Conservation (phyloP, 2,329 filamentous ascomycete genomes). For the Colletotrichum spinosum region DNA sequence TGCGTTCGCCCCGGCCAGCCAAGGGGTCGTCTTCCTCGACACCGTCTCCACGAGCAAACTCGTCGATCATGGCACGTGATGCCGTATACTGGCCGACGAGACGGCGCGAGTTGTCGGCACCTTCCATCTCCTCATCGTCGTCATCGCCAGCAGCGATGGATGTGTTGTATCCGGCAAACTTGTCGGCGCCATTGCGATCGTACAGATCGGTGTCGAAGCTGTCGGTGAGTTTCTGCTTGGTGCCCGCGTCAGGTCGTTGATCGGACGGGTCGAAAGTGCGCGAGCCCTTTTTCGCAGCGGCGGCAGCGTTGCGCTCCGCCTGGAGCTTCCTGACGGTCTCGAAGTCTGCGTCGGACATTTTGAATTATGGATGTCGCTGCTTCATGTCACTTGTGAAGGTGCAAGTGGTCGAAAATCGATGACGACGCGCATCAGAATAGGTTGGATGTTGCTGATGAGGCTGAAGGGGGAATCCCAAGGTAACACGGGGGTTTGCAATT, state of each 20-base stretch:
- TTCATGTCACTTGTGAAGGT: constrained; percentile 47
- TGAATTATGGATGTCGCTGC: constrained; percentile 51
- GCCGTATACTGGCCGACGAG: constrained; percentile 97
- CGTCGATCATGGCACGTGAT: constrained; percentile 90
- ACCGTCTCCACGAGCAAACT: constrained; percentile 86
- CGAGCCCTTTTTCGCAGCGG: constrained; percentile 83
- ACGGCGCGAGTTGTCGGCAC: constrained; percentile 77
- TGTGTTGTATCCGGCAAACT: constrained; percentile 90
- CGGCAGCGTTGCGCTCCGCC: constrained; percentile 88
- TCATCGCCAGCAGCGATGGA: constrained; percentile 84
- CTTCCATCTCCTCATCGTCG: constrained; percentile 82
- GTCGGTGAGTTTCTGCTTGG: constrained; percentile 92
- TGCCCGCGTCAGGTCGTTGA: constrained; percentile 86
- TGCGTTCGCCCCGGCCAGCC: constrained; percentile 84
- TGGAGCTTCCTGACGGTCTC: constrained; percentile 89
- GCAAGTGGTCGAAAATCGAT: constrained; percentile 36
- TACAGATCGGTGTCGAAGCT: constrained; percentile 90
- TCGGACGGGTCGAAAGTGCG: constrained; percentile 81
- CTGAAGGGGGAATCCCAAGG: constrained; percentile 38
- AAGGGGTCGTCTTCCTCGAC: constrained; percentile 94
- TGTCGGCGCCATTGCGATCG: constrained; percentile 80
- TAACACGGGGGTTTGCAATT: constrained; percentile 40
- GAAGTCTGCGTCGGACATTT: constrained; percentile 84
- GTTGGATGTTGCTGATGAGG: constrained; percentile 42
- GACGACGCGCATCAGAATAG: constrained; percentile 39